Conservation (phyloP, 2,329 filamentous ascomycete species). For the Talaromyces rugulosus region DNA sequence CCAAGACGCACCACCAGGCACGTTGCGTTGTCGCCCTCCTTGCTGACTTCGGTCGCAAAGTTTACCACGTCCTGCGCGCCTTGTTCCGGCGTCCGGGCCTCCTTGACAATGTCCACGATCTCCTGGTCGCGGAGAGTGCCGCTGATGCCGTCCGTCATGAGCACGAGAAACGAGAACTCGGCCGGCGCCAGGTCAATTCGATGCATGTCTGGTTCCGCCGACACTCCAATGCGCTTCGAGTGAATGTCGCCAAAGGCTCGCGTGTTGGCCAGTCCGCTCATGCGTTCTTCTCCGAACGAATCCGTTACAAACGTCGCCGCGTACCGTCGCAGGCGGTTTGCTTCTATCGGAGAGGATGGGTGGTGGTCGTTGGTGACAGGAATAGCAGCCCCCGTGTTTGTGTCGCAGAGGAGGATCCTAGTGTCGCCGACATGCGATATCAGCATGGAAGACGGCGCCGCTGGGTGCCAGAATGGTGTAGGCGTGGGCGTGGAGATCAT, state of each 20-base stretch:
- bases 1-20: conserved; percentile 60
- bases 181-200: conserved; percentile 75
- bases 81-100: conserved; percentile 85
- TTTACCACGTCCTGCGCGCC: conserved; percentile 73
- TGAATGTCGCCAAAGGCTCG: conserved; percentile 90
- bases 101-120: conserved; percentile 92
- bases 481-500: conserved; percentile 90
- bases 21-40: conserved; percentile 60
- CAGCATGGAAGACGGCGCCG: conserved; percentile 74
- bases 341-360: conserved; percentile 80
- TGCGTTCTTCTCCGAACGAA: conserved; percentile 95
- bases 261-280: conserved; percentile 88
- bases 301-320: conserved; percentile 86
- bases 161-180: conserved; percentile 82
- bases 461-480: conserved; percentile 91
- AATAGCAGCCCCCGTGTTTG: conserved; percentile 71
- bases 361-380: conserved; percentile 90
- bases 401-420: conserved; percentile 83
- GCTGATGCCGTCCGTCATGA: conserved; percentile 84
- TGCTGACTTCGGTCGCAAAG: conserved; percentile 81
- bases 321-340: conserved; percentile 76
- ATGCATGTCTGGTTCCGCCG: conserved; percentile 84
- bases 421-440: conserved; percentile 93
- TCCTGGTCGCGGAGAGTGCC: conserved; percentile 87
- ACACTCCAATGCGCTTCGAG: conserved; percentile 88